Percentiles rank a stretch among this genome's conserved stretches.
Conservation (phyloP, 2,329 filamentous ascomycete genomes). For the Cladophialophora carrionii region DNA sequence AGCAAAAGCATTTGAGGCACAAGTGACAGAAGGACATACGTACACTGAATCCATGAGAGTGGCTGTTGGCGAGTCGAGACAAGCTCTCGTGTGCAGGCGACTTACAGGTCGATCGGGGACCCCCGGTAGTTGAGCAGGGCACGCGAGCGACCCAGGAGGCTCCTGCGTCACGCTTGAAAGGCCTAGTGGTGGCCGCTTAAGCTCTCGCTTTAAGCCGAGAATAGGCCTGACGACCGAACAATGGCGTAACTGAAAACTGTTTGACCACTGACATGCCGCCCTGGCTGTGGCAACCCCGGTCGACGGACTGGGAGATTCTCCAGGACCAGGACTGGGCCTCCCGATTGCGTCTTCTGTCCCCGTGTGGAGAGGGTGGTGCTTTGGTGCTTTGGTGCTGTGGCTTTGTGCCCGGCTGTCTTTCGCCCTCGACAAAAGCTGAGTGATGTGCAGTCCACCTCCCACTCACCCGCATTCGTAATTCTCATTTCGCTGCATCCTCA, state of each 20-base stretch:
- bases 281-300: slow-evolving; percentile 3
- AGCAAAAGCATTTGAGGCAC: neutral
- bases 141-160: neutral
- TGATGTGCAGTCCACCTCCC: slow-evolving; percentile 6
- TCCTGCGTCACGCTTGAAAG: neutral
- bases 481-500: neutral
- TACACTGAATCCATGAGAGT: neutral
- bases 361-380: slow-evolving; percentile 6
- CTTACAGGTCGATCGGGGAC: neutral
- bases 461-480: slow-evolving; percentile 16
- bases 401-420: slow-evolving; percentile 3
- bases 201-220: slow-evolving; percentile 21
- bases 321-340: slow-evolving; percentile 11
- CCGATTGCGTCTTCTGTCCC: slow-evolving; percentile 7
- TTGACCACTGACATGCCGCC: slow-evolving; percentile 11
- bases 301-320: slow-evolving; percentile 10
- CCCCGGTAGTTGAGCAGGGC: neutral
- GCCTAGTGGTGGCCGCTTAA: slow-evolving; percentile 1
- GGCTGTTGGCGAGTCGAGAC: neutral
- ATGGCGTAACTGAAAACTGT: slow-evolving; percentile 17
- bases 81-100: neutral
- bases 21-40: neutral
- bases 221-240: slow-evolving; percentile 12
- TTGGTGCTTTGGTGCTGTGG: slow-evolving; percentile 2
- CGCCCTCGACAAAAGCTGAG: slow-evolving; percentile 6